Conservation (phyloP, 306 rosid genomes). For the Casuarina glauca region DNA sequence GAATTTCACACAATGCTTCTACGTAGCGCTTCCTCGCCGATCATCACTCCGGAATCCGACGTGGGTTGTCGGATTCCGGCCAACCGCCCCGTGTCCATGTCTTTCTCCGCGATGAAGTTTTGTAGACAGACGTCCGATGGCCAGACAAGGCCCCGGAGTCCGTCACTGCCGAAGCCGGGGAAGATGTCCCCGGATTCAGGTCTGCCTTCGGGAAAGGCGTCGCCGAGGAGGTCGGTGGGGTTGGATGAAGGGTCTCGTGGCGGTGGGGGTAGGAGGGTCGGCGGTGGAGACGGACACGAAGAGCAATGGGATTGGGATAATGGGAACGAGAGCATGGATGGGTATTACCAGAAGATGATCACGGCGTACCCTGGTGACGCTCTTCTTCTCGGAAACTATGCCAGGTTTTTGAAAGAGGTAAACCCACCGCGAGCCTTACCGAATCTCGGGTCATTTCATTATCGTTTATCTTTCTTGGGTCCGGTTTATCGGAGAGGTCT, state of each 20-base stretch:
- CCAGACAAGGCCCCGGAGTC: not conserved
- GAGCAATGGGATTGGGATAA: not conserved
- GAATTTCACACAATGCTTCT: conserved; percentile 3
- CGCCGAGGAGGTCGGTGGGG: not conserved
- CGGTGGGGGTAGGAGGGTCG: not conserved
- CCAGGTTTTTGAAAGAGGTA: conserved; percentile 33
- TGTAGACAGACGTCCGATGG: not conserved
- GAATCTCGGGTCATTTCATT: too few species aligned
- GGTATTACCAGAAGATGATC: conserved; percentile 29
- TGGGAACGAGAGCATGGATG: conserved; percentile 19
- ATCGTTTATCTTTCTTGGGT: not conserved
- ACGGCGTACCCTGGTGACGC: conserved; percentile 15
- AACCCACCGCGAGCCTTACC: not conserved
- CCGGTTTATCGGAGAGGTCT: not conserved
- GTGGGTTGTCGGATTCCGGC: not conserved
- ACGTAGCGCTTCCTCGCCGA: not conserved
- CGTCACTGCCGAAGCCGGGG: not conserved
- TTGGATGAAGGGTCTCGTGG: conserved; percentile 1
- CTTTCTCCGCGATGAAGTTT: not conserved
- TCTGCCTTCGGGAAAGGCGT: not conserved
- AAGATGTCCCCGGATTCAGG: not conserved
- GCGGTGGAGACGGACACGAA: not conserved
- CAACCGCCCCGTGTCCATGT: not conserved
- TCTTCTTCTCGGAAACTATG: conserved; percentile 32
- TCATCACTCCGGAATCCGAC: not conserved